These are phyloP conservation scores for Rubroboletus satanas DNA, from an alignment of 768 basidiomycete genomes.

Conservation along the genomic window DNA sequence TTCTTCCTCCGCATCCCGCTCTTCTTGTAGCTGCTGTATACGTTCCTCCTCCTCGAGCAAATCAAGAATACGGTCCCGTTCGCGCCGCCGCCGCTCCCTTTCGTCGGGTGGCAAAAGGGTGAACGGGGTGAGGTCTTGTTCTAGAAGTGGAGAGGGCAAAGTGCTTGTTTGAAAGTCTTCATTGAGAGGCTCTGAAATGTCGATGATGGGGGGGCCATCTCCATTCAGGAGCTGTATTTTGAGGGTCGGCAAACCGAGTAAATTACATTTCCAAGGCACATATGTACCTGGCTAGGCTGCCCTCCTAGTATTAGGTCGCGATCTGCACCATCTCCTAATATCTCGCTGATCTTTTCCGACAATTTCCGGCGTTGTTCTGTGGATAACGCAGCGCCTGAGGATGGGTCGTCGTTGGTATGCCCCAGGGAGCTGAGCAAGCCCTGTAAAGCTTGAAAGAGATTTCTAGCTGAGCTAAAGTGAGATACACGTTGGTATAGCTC, in stretches of 20 bases:
- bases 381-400: slow-evolving; percentile 31
- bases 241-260: slow-evolving; percentile 21
- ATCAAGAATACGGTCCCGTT: slow-evolving; percentile 64
- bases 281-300: slow-evolving; percentile 61
- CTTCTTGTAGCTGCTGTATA: slow-evolving; percentile 39
- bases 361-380: slow-evolving; percentile 50
- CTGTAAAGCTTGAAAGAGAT: slow-evolving; percentile 34
- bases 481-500: slow-evolving; percentile 1
- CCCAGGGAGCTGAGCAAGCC: slow-evolving; percentile 38
- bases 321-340: slow-evolving; percentile 45
- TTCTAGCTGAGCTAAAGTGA: slow-evolving; percentile 6
- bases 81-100: slow-evolving; percentile 48
- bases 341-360: slow-evolving; percentile 56
- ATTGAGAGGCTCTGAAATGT: slow-evolving; percentile 60
- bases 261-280: slow-evolving; percentile 11
- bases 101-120: slow-evolving; percentile 43
- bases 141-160: slow-evolving; percentile 27
- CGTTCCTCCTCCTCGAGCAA: slow-evolving; percentile 69
- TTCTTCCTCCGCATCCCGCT: slow-evolving; percentile 38
- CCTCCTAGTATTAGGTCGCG: slow-evolving; percentile 38
- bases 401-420: slow-evolving; percentile 8
- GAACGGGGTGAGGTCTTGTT: slow-evolving; percentile 46
- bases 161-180: slow-evolving; percentile 18
- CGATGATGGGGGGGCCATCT: slow-evolving; percentile 76
- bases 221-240: slow-evolving; percentile 59